Percentiles rank a stretch among this genome's conserved stretches.
Conservation (phyloP, 2,329 filamentous ascomycete species). For the Metarhizium anisopliae region DNA sequence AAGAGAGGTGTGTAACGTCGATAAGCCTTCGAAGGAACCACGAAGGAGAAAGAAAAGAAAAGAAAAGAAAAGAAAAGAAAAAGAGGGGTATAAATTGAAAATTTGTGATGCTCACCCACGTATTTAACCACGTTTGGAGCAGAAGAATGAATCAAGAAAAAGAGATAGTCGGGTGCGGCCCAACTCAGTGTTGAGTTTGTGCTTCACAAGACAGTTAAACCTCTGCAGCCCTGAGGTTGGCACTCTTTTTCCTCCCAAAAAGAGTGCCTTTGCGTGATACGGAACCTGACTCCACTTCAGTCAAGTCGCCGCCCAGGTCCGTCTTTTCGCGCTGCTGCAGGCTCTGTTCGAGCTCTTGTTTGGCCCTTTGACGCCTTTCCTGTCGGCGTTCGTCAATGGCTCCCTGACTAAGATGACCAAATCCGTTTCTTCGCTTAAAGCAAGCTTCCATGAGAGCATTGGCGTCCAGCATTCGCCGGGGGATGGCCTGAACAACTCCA, state of each 20-base stretch:
- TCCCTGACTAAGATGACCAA: conserved; percentile 72
- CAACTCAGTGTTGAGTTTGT: not conserved
- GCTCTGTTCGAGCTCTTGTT: conserved; percentile 28
- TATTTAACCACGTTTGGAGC: conserved; percentile 13
- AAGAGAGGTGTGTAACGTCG: not conserved
- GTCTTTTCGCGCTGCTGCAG: conserved; percentile 15
- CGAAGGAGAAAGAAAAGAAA: not conserved
- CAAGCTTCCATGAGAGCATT: conserved; percentile 76
- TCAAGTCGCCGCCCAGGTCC: conserved; percentile 20
- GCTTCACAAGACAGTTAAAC: conserved; percentile 2
- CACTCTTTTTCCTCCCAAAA: conserved; percentile 33
- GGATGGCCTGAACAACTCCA: conserved; percentile 82
- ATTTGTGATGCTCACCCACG: not conserved
- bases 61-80: not conserved
- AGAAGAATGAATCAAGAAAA: not conserved
- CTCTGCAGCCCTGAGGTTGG: conserved; percentile 9
- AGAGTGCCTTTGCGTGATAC: conserved; percentile 34
- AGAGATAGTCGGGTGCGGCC: not conserved
- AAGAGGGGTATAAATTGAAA: not conserved
- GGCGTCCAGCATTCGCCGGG: conserved; percentile 70
- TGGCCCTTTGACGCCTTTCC: conserved; percentile 52
- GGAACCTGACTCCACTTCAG: conserved; percentile 18
- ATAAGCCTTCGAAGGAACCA: not conserved
- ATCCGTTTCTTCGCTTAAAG: conserved; percentile 70
- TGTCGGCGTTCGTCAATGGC: conserved; percentile 68